These are phyloP conservation scores for Fusarium devonianum DNA, from an alignment of 2,329 filamentous ascomycete species.

Conservation along the genomic window DNA sequence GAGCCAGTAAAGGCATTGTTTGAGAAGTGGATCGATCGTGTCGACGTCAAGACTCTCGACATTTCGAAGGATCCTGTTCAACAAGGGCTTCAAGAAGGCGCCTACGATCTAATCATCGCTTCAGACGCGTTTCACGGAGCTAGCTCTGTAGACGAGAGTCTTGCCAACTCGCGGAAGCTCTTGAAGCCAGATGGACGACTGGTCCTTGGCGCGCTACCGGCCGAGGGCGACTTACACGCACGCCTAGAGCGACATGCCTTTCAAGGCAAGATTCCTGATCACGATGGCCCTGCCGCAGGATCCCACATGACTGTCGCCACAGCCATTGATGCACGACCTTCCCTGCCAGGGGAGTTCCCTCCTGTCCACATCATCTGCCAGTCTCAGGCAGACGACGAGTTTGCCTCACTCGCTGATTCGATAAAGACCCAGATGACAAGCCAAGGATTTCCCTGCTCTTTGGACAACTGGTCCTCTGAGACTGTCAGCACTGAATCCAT, in stretches of 20 bases:
- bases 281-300: not conserved
- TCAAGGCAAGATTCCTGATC: not conserved
- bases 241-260: constrained; percentile 8
- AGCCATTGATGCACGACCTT: not conserved
- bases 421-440: constrained; percentile 2
- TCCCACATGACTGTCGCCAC: constrained; percentile 1
- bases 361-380: constrained; percentile 11
- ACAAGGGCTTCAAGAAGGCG: constrained; percentile 6
- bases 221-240: constrained; percentile 1
- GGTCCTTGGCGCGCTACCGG: not conserved
- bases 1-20: constrained; percentile 1
- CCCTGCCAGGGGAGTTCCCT: not conserved
- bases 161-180: constrained; percentile 14
- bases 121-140: not conserved
- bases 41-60: constrained; percentile 6
- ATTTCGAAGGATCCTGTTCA: constrained; percentile 7
- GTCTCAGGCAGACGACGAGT: constrained; percentile 8
- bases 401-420: constrained; percentile 5
- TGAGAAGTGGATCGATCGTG: constrained; percentile 7
- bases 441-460: constrained; percentile 8
- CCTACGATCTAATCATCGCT: constrained; percentile 15
- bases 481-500: constrained; percentile 7
- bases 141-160: not conserved
- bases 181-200: constrained; percentile 12
- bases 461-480: not conserved